phyloP scores from a whole-genome alignment of 139 green algal genomes.

The Chlamydomonas sp. region DNA sequence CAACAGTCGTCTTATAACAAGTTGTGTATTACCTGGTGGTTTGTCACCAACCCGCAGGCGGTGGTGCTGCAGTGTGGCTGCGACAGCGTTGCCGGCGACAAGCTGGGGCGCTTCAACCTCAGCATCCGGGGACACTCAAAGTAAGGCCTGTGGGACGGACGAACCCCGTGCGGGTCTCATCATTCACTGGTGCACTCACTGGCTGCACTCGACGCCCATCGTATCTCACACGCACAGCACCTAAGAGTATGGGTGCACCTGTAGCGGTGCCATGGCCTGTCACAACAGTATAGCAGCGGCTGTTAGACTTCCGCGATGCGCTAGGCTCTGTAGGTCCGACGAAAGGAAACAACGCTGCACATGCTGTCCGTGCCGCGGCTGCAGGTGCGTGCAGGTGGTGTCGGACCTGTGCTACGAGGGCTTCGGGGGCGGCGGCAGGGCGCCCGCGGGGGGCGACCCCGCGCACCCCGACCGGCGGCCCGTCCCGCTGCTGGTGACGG shows the following conservation, averaged over 20 bases:
- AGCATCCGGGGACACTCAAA: conserved; percentile 20
- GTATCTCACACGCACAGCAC: no score
- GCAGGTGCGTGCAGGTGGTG: conserved; percentile 27
- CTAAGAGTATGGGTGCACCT: no score
- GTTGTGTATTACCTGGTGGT: no score
- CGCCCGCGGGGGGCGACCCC: not conserved
- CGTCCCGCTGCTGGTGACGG: conserved; percentile 26
- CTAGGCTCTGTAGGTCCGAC: no score
- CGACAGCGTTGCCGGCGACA: conserved; percentile 30
- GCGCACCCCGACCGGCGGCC: not conserved
- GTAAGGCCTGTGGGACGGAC: not conserved
- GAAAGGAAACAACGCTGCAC: no score
- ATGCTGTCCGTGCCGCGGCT: not conserved
- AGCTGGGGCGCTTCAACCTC: conserved; percentile 40
- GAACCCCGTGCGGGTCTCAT: no score
- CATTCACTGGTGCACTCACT: no score
- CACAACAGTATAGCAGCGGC: no score
- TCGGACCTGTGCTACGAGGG: conserved; percentile 16
- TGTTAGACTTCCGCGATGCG: no score
- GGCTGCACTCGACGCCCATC: no score
- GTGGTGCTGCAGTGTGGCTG: conserved; percentile 42
- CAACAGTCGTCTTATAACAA: no score
- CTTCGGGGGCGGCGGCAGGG: not conserved
- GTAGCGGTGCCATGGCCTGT: no score
- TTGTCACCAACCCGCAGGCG: not conserved